These are phyloP conservation scores for Xylariaceae sp. DNA, from an alignment of 2,329 filamentous ascomycete genomes.

Conservation along the genomic window DNA sequence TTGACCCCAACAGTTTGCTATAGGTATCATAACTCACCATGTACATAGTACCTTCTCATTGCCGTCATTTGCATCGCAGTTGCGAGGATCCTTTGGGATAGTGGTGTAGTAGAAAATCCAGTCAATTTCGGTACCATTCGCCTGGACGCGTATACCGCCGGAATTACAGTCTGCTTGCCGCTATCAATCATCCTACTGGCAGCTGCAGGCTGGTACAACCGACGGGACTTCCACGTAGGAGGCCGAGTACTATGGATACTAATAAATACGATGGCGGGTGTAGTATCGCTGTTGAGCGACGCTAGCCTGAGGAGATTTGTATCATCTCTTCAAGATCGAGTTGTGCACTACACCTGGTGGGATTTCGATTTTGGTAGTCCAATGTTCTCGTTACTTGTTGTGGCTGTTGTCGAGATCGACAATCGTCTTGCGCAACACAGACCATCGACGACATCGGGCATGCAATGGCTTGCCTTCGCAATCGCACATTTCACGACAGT, in stretches of 20 bases:
- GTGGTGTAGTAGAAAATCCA: conserved; percentile 19
- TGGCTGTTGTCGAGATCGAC: conserved; percentile 27
- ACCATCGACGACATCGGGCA: conserved; percentile 23
- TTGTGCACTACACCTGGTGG: conserved; percentile 1
- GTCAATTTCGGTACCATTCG: conserved; percentile 5
- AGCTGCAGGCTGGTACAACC: conserved; percentile 25
- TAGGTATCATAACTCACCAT: conserved; percentile 19
- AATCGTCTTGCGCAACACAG: conserved; percentile 22
- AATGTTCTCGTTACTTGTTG: conserved; percentile 18
- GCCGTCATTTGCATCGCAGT: conserved; percentile 15
- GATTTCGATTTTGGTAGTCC: conserved; percentile 19
- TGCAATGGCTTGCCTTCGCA: conserved; percentile 26
- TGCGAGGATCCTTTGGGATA: conserved; percentile 25
- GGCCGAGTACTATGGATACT: conserved; percentile 19
- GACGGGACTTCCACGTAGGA: conserved; percentile 24
- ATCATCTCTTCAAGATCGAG: conserved; percentile 12
- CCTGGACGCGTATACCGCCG: conserved; percentile 20
- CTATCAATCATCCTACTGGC: conserved; percentile 20
- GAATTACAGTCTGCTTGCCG: conserved; percentile 21
- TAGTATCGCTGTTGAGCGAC: conserved; percentile 22
- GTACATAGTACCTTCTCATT: conserved; percentile 18
- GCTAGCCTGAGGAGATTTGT: conserved; percentile 23
- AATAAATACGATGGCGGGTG: conserved; percentile 18
- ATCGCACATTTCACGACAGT: conserved; percentile 23
- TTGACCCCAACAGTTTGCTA: neutral